Evolutionary conservation across 306 rosid species (phyloP), one percentile per base, ranked within the genome.

Genomic region (Myrica gale): DNA sequence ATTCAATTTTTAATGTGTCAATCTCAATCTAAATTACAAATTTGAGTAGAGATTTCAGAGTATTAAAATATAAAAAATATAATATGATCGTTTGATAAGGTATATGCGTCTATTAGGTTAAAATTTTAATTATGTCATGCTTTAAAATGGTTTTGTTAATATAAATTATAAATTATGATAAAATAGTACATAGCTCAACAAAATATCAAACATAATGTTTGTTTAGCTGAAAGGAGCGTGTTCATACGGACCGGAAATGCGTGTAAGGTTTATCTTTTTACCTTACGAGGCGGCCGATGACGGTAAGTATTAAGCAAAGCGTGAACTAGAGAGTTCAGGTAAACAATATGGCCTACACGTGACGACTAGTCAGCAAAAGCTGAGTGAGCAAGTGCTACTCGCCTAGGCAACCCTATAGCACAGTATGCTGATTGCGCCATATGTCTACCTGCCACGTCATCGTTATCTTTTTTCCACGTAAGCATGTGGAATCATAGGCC

Each of bases 381-480:
- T 39, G 39, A 57, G 3, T 5, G 7, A 15, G 13, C 13, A 21
- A 21, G 63, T 11, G 9, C 4, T 57, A 15, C 9, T 57, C 39
- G 9, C 12, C 61, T 55, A 26, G 7, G 43, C 9, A 4, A 23
- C 20, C 1, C 43, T 1, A 60, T 8, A 17, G 16, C 19, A 65
- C 50, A 4, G 13, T 41, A 3, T 0, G 41, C 62, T 41, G 43
- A 68, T 43, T 57, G 51, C 15, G 62, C 42, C 20, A 44, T 46
- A 56, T 58, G 13, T 60, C 16, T 7, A 56, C 9, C 50, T 2
- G n/a, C 75, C 81, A 77, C 75, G 75, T 57, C 70, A 32, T 4
- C 17, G 2, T 12, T 44, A 2, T 5, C 1, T 42, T 41, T 7
- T 4, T 7, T 66, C 70, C 70, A 66, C 70, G 26, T 42, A 44